These are phyloP conservation scores for Didymella pinodella DNA, from an alignment of 2,329 filamentous ascomycete genomes.

Conservation along the genomic window DNA sequence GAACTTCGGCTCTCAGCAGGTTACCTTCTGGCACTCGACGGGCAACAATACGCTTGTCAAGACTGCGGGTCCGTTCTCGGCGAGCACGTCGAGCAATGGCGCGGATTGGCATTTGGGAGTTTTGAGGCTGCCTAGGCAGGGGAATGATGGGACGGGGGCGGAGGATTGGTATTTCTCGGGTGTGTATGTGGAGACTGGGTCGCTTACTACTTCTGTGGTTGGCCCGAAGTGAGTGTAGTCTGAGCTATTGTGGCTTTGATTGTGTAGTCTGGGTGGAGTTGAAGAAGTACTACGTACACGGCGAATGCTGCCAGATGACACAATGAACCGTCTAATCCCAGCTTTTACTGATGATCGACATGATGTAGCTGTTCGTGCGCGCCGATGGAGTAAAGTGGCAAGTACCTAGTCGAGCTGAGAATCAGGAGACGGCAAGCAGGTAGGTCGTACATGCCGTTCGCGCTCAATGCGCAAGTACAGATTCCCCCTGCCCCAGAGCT, in stretches of 20 bases:
- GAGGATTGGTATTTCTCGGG: constrained; percentile 78
- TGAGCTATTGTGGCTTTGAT: too few relatives aligned
- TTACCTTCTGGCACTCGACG: constrained; percentile 75
- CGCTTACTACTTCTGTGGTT: constrained; percentile 46
- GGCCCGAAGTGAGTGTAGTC: constrained; percentile 29
- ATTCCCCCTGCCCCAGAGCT: background rate
- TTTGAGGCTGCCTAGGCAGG: constrained; percentile 67
- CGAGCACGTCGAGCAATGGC: constrained; percentile 70
- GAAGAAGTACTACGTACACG: too few relatives aligned
- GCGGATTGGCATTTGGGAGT: constrained; percentile 77
- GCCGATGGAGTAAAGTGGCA: background rate
- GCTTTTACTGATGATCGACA: too few relatives aligned
- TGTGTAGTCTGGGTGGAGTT: too few relatives aligned
- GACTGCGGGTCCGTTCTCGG: constrained; percentile 67
- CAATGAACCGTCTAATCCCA: too few relatives aligned
- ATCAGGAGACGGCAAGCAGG: background rate
- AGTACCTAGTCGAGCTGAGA: background rate
- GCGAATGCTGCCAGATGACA: too few relatives aligned
- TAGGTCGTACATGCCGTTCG: background rate
- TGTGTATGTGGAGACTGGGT: constrained; percentile 72
- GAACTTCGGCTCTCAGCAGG: constrained; percentile 68
- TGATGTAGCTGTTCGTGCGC: too few relatives aligned
- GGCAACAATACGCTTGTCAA: constrained; percentile 65
- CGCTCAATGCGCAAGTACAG: background rate
- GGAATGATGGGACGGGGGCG: constrained; percentile 58